These are phyloP conservation scores for Apostasia shenzhenica DNA, from an alignment of 106 monocot species.

Conservation along the genomic window DNA sequence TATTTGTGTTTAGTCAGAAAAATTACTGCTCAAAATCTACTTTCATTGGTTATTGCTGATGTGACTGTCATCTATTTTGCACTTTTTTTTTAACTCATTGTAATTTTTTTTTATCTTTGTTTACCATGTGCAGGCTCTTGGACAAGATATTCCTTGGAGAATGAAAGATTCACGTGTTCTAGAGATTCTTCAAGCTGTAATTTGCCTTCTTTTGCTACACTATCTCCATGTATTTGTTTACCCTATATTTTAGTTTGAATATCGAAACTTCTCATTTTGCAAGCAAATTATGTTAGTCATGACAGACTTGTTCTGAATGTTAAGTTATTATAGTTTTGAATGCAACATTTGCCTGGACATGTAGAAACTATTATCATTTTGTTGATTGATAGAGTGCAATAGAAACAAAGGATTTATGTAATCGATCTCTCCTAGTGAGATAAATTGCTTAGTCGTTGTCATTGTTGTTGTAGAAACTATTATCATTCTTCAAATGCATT, in stretches of 20 bases:
- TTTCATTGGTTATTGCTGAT: too few relatives aligned
- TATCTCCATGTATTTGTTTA: neutral
- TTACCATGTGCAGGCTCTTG: slow-evolving; percentile 48
- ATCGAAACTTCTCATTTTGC: neutral
- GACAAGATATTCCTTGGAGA: slow-evolving; percentile 89
- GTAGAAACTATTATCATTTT: neutral
- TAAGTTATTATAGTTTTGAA: too few relatives aligned
- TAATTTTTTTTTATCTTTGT: neutral
- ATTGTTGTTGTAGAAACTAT: too few relatives aligned
- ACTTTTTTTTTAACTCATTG: neutral
- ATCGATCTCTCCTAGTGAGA: too few relatives aligned
- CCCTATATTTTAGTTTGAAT: neutral
- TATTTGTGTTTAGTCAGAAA: too few relatives aligned
- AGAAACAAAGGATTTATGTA: too few relatives aligned
- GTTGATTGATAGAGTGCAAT: too few relatives aligned
- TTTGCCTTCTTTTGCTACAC: neutral
- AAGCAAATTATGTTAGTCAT: neutral
- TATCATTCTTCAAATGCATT: too few relatives aligned
- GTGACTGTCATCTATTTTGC: neutral
- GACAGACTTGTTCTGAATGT: too few relatives aligned
- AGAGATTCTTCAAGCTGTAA: slow-evolving; percentile 88
- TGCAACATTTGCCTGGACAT: neutral
- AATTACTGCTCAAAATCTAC: too few relatives aligned
- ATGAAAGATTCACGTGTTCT: slow-evolving; percentile 59
- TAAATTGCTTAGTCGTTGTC: too few relatives aligned